Conservation (phyloP, 495 filamentous ascomycete genomes). For the Penicillium macrosclerotiorum region DNA sequence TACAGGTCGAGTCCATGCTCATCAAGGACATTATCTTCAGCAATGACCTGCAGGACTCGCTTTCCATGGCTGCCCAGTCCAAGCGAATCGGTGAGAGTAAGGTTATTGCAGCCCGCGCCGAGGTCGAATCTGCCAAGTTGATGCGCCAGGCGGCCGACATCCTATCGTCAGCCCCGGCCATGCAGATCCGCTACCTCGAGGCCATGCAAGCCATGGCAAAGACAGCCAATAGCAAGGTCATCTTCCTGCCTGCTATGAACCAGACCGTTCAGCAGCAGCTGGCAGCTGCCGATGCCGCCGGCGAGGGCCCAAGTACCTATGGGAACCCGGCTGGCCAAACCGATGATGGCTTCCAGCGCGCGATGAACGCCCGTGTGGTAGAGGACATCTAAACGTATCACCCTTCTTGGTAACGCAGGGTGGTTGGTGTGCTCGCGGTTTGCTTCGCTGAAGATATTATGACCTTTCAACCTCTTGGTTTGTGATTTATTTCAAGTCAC, state of each 20-base stretch:
- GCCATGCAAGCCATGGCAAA: slow-evolving; percentile 99
- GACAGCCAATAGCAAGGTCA: slow-evolving; percentile 91
- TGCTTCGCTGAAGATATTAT: slow-evolving; percentile 18
- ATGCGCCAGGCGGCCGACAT: slow-evolving; percentile 99
- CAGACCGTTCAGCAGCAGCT: slow-evolving; percentile 50
- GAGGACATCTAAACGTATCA: slow-evolving; percentile 68
- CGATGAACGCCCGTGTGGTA: slow-evolving; percentile 80
- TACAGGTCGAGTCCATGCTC: slow-evolving; percentile 95
- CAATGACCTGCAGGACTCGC: slow-evolving; percentile 92
- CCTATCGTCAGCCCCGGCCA: slow-evolving; percentile 84
- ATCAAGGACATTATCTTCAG: slow-evolving; percentile 99
- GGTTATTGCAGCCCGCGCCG: slow-evolving; percentile 93
- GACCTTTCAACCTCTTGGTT: slow-evolving; percentile 10
- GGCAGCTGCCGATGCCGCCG: slow-evolving; percentile 47
- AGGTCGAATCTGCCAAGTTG: slow-evolving; percentile 94
- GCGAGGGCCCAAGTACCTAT: slow-evolving; percentile 60
- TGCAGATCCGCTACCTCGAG: slow-evolving; percentile 98
- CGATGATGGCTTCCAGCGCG: slow-evolving; percentile 70
- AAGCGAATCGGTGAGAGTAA: slow-evolving; percentile 98
- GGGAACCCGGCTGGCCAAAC: slow-evolving; percentile 30
- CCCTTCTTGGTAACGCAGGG: neutral
- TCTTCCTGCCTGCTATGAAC: slow-evolving; percentile 75
- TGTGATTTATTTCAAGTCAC: slow-evolving; percentile 23
- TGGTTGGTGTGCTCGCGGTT: neutral
- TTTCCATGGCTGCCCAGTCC: slow-evolving; percentile 98